Evolutionary conservation across 2,329 filamentous ascomycete species (phyloP), one percentile per base, ranked within the genome.

Genomic region (Phaeophleospora eucalypticola): DNA sequence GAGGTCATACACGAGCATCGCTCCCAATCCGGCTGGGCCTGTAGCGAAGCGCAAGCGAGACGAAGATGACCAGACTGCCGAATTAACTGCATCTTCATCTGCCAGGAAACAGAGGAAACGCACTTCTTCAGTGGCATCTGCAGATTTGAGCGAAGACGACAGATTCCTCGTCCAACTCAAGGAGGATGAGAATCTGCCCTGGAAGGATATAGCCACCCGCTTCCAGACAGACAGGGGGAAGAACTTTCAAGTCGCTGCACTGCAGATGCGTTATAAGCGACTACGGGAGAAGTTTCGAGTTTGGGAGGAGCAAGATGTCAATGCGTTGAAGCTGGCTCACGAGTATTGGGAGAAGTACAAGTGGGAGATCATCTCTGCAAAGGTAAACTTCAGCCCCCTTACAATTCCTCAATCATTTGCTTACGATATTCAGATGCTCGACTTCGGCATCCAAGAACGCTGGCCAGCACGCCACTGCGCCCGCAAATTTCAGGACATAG

Each of bases 211-310:
- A 48, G 73, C 72, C 7, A 65, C 67, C 4, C 71, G 71, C 17
- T 77, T 78, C 59, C 67, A 73, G 45, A 67, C 66, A 10, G 73
- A 76, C 21, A 63, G 72, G 20, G 72, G 72, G 46, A 73, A 76
- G 56, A 66, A 62, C 3, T 72, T 74, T 51, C 71, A 76, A 51
- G 73, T 77, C 40, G 73, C 75, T 3, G 73, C 75, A 6, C 63
- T 79, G 24, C 76, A 79, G 56, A 79, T 79, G 76, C 72, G 74
- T 16, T 70, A 75, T 54, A 77, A 77, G 59, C 67, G 76, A 32
- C 63, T 78, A 32, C 65, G 72, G 15, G 74, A 77, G 56, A 68
- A 72, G 38, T 70, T 75, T 61, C 70, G 75, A 17, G 65, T 71
- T 1, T 79, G 76, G 76, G 72, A 70, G 17, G 73, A 77, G n/a